A percentile compares a stretch with the other conserved stretches of the same genome.
Evolutionary conservation across 352 stramenopile species (phyloP).

Genomic region (Phytophthora capsici): DNA sequence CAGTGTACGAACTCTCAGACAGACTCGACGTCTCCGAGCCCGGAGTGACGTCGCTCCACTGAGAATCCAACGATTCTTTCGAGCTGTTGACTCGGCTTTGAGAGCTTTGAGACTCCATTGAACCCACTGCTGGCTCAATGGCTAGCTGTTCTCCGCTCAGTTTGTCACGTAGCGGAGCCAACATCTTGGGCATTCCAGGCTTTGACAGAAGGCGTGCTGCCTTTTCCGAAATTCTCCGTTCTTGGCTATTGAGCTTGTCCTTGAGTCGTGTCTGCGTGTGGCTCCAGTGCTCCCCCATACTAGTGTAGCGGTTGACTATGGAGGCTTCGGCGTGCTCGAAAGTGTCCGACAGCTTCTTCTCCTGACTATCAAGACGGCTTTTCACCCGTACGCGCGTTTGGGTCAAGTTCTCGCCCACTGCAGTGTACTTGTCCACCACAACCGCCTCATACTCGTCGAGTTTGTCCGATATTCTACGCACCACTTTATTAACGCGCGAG

Average conservation of each 20-base stretch:
- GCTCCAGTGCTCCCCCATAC: slow-evolving; percentile 5
- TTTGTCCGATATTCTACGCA: slow-evolving; percentile 18
- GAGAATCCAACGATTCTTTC: slow-evolving; percentile 3
- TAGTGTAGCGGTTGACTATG: slow-evolving; percentile 6
- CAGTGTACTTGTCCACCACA: slow-evolving; percentile 20
- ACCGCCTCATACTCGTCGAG: slow-evolving; percentile 25
- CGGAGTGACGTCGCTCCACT: slow-evolving; percentile 8
- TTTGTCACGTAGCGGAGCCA: slow-evolving; percentile 13
- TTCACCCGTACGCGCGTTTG: slow-evolving; percentile 18
- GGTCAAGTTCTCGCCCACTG: slow-evolving; percentile 15
- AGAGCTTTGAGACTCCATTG: neutral
- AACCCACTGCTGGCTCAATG: slow-evolving; percentile 1
- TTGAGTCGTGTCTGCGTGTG: slow-evolving; percentile 20
- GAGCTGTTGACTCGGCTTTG: neutral
- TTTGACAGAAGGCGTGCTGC: slow-evolving; percentile 16
- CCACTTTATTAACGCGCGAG: slow-evolving; percentile 4
- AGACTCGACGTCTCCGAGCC: slow-evolving; percentile 15
- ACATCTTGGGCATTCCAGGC: slow-evolving; percentile 21
- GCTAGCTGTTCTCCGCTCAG: slow-evolving; percentile 6
- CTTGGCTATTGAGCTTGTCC: slow-evolving; percentile 20
- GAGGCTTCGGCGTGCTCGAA: slow-evolving; percentile 23
- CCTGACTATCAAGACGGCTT: slow-evolving; percentile 13
- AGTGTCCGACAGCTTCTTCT: slow-evolving; percentile 23
- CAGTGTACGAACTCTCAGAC: slow-evolving; percentile 6
- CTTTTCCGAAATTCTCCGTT: slow-evolving; percentile 24